Base-by-base conservation (phyloP, 2,329 filamentous ascomycete species). In the Penicillium sp. region DNA sequence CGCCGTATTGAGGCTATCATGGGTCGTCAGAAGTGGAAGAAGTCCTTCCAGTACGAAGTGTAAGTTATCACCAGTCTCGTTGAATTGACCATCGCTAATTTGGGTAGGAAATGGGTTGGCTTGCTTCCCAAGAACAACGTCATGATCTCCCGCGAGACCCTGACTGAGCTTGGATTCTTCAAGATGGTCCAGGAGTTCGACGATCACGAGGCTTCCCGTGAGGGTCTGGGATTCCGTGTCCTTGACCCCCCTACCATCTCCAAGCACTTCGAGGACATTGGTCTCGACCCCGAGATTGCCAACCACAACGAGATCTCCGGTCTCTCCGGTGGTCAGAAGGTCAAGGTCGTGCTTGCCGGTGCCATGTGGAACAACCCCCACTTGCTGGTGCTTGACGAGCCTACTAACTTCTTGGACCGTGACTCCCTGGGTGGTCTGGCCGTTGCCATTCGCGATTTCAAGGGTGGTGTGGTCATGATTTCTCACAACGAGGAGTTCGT, bases 301-400 rank as follows among this genome's bases (percentile, higher is more conserved):
- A 96, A 97, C 79, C 95, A 99, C 85, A 98, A 97, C 76, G 90
- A 97, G 78, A 99, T 99, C 68, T 91, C 90, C 61, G 95, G 93
- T 69, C 84, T 99, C 13, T 97, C 93, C 10, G 95, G 95, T 78
- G 95, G 95, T 14, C 95, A 99, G 75, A 98, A 98, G 79, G 95
- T 99, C 80, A 99, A 99, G 84, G 95, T 99, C 48, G 95, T 99
- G 62, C 87, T 99, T 67, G 95, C 91, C 3, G 91, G 91, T 70
- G 91, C 92, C 68, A 96, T 96, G 91, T 96, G 93, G 93, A 97
- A 98, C 81, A 98, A 98, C 82, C 95, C 95, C 1, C 95, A 99
- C 81, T 80, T 99, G 70, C 86, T 99, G 60, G 95, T 99, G 49
- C 88, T 99, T 24, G 95, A 99, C 84, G 93, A 99, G 79, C 95